These are phyloP conservation scores for Penicillium expansum DNA, from an alignment of 2,329 filamentous ascomycete genomes.

Conservation along the genomic window DNA sequence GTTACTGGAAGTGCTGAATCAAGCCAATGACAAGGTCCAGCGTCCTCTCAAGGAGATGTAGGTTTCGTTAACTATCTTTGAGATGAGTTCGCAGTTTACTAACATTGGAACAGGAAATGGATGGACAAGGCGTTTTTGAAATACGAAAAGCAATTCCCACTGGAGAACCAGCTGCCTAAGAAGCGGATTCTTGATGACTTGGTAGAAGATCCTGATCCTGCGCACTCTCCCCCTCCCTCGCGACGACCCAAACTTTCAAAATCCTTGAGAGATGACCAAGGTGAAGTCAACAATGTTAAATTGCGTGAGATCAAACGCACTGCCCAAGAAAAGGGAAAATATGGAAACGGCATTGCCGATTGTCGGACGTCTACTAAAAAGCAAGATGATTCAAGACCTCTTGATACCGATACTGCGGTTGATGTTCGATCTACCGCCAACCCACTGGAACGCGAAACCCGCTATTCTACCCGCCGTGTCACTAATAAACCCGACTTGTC, in stretches of 20 bases:
- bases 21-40: constrained; percentile 7
- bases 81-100: constrained; percentile 1
- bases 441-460: constrained; percentile 27
- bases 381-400: constrained; percentile 2
- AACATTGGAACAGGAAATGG: constrained; percentile 26
- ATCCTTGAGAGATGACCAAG: constrained; percentile 26
- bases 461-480: constrained; percentile 29
- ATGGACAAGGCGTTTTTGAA: constrained; percentile 35
- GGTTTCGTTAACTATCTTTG: constrained; percentile 5
- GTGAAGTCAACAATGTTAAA: constrained; percentile 7
- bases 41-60: constrained; percentile 26
- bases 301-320: neutral
- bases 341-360: neutral
- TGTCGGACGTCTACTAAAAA: neutral
- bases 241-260: constrained; percentile 33
- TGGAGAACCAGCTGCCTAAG: constrained; percentile 14
- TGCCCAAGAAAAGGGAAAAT: neutral
- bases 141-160: constrained; percentile 9
- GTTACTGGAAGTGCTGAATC: constrained; percentile 19
- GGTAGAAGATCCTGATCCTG: constrained; percentile 3
- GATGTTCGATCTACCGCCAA: constrained; percentile 20
- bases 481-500: neutral
- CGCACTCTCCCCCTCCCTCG: constrained; percentile 15
- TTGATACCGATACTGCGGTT: constrained; percentile 12
- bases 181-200: constrained; percentile 12